Conservation (phyloP, 1,284 basidiomycete species). For the Papiliotrema terrestris region DNA sequence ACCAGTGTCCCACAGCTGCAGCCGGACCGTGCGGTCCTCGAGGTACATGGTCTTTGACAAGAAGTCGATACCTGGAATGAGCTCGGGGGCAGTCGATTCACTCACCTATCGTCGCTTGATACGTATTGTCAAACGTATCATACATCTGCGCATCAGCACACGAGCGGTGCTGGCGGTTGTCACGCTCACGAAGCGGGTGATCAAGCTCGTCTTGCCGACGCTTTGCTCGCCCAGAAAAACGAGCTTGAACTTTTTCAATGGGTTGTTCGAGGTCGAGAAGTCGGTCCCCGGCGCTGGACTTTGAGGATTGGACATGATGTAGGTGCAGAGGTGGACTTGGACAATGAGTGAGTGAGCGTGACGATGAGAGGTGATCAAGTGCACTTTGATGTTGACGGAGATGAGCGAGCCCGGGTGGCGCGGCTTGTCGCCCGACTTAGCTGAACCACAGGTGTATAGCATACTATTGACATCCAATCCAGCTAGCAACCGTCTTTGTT, state of each 20-base stretch:
- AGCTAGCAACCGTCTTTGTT: too few species aligned
- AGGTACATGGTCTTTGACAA: slow-evolving; percentile 99
- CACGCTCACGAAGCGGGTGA: slow-evolving; percentile 70
- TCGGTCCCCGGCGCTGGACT: slow-evolving; percentile 15
- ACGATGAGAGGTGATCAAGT: not conserved
- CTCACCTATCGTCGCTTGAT: slow-evolving; percentile 91
- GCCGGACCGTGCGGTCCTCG: slow-evolving; percentile 93
- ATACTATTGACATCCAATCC: too few species aligned
- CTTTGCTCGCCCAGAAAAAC: slow-evolving; percentile 90
- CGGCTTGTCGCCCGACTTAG: too few species aligned
- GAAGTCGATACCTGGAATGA: slow-evolving; percentile 76
- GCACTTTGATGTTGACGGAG: too few species aligned
- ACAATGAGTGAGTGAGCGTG: not conserved
- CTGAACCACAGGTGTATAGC: too few species aligned
- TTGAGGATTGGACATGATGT: slow-evolving; percentile 7
- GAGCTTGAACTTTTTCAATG: slow-evolving; percentile 93
- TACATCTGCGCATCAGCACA: slow-evolving; percentile 70
- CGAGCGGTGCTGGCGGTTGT: not conserved
- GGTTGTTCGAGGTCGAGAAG: slow-evolving; percentile 45
- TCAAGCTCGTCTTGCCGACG: slow-evolving; percentile 95
- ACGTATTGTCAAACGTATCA: slow-evolving; percentile 99
- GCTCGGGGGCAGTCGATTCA: not conserved
- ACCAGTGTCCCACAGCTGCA: slow-evolving; percentile 99
- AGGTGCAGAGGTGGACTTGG: too few species aligned
- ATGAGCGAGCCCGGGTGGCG: too few species aligned